Base-by-base conservation (phyloP, 2,329 filamentous ascomycete species). In the Chaetomium sp. region DNA sequence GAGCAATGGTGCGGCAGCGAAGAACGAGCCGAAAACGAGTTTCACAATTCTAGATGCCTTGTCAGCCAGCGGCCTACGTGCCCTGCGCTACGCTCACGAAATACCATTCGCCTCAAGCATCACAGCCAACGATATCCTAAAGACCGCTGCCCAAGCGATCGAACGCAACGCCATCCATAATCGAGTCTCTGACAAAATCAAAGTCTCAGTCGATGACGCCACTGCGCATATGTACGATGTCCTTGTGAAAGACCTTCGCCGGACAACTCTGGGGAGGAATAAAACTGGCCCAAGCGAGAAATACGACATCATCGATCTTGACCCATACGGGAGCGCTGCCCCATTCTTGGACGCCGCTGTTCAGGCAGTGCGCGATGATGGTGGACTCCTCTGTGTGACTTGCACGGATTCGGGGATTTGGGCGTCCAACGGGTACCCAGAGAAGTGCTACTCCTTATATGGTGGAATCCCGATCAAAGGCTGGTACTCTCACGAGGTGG, bases 381-480 rank as follows among this genome's bases (percentile, higher is more conserved):
- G 92, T 1, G 94, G 94, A 4, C 77, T 99, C 41, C 79, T 99
- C 4, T 96, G 91, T 69, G 88, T 99, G 5, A 99, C 94, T 1
- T 99, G 94, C 72, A 99, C 94, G 0, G 94, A 99, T 70, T 91
- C 92, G 8, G 91, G 88, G 8, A 89, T 99, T 2, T 99, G 91
- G 80, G 92, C 92, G 1, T 96, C 92, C 0, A 88, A 89, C 63
- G 90, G 91, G 54, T 99, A 97, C 67, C 85, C 89, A 1, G 94
- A 99, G 70, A 99, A 99, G 76, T 84, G 90, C 3, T 99, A 86
- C 69, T 86, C 92, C 1, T 77, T 96, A n/a, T 99, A 99, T 67
- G 94, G 94, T 3, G 94, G 94, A 37, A 76, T 91, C 12, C 90
- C 94, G 0, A 74, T 92, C 58, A 96, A 95, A 72, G 91, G 91